Evolutionary conservation across 192 early-diverging fungal genomes (phyloP).

Genomic region (Podila verticillata): DNA sequence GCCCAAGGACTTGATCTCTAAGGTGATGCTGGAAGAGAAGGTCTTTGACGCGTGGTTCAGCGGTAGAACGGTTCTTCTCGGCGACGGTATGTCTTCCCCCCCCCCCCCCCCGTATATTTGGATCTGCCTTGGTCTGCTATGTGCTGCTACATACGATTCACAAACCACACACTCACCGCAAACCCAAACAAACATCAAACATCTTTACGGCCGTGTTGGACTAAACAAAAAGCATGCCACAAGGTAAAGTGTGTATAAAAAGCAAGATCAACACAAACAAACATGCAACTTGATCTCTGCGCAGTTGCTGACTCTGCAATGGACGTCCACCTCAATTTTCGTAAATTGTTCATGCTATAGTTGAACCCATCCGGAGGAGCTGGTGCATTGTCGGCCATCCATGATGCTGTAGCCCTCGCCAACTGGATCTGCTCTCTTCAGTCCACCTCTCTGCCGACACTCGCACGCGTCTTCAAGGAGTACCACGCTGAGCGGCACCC

Average conservation of each 20-base stretch:
- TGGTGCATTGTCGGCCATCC: neutral
- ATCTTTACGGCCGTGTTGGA: neutral
- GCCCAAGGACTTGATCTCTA: neutral
- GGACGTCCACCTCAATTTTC: neutral
- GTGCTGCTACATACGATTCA: neutral
- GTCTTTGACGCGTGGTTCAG: conserved; percentile 1
- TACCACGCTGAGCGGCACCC: conserved; percentile 2
- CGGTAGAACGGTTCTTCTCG: neutral
- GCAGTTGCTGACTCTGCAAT: neutral
- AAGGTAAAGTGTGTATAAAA: neutral
- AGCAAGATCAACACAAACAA: neutral
- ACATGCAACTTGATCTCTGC: neutral
- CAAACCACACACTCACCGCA: neutral
- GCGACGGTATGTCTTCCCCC: conserved; percentile 5
- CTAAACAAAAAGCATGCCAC: conserved; percentile 2
- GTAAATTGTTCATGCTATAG: neutral
- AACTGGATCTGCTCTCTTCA: neutral
- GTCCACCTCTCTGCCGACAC: neutral
- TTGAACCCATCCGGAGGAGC: neutral
- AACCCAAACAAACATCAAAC: too few species aligned
- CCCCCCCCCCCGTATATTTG: too few species aligned
- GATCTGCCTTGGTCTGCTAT: neutral
- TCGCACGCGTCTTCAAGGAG: neutral
- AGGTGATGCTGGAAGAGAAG: conserved; percentile 6
- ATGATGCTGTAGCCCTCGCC: conserved; percentile 2